A percentile compares a stretch with the other conserved stretches of the same genome.
Evolutionary conservation across 2,329 filamentous ascomycete species (phyloP).

Genomic region (Huntiella moniliformis): DNA sequence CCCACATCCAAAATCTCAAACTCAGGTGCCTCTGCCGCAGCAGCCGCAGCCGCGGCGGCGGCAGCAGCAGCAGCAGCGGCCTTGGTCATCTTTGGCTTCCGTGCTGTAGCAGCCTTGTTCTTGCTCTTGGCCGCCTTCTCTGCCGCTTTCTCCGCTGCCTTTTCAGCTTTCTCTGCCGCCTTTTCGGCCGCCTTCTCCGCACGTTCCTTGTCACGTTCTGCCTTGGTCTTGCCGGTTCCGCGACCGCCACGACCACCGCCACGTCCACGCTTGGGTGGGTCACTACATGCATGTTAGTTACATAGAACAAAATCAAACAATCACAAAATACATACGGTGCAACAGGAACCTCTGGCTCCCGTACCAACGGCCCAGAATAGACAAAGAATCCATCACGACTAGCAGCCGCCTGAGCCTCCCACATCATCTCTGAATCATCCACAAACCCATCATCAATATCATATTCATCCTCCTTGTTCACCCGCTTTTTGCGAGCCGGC

Average conservation of each 20-base stretch:
- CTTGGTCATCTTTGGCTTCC: constrained; percentile 11
- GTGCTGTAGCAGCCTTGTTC: constrained; percentile 5
- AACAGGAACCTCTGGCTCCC: constrained; percentile 60
- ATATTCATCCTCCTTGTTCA: constrained; percentile 65
- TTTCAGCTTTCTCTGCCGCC: constrained; percentile 10
- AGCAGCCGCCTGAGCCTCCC: constrained; percentile 88
- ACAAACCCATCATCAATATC: constrained; percentile 71
- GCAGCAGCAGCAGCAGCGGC: constrained; percentile 7
- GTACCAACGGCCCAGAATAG: constrained; percentile 79
- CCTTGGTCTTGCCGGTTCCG: constrained; percentile 10
- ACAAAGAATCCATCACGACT: constrained; percentile 96
- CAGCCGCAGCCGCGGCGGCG: constrained; percentile 3
- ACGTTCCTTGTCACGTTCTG: constrained; percentile 9
- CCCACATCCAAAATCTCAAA: constrained; percentile 11
- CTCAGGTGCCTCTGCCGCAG: constrained; percentile 2
- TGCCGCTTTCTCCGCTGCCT: constrained; percentile 8
- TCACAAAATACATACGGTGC: constrained; percentile 26
- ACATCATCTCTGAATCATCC: constrained; percentile 84
- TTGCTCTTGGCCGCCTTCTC: constrained; percentile 8
- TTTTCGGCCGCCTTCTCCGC: constrained; percentile 11
- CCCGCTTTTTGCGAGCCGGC: constrained; percentile 57
- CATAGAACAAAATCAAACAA: constrained; percentile 2
- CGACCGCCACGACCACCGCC: constrained; percentile 19
- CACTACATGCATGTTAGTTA: constrained; percentile 30
- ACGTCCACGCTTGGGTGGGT: constrained; percentile 49